Evolutionary conservation across 108 stramenopile genomes (phyloP), one percentile per base, ranked within the genome.

Genomic region (Skeletonema tropicum): DNA sequence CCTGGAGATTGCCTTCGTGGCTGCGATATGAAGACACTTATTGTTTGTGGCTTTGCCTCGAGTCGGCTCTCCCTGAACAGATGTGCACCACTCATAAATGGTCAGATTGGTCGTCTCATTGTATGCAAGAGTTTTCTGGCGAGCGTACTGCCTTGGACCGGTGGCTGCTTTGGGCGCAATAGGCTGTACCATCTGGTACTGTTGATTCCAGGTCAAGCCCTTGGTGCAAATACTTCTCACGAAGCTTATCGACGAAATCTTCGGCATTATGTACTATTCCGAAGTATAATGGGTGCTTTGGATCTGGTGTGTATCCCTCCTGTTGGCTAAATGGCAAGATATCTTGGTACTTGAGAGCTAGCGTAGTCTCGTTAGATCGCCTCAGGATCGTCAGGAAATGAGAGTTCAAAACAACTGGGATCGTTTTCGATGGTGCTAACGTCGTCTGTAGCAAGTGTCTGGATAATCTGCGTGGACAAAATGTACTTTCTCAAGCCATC

Each of bases 391-490:
- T 36, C 38, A 12, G 88, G 90, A 66, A 80, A 90, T 36, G 66
- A 48, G 7, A 92, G 69, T 48, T 83, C 75, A 10, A 88, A 80
- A 75, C 91, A 92, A 35, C 68, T 70, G 48, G 88, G 82, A 25
- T 76, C 63, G 4, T 67, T 57, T 71, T 74, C 46, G 61, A 91
- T 85, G 41, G 35, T 60, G 5, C 31, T 58, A 15, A 86, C 19
- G 66, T 93, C 91, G 73, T 91, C 86, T 26, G 89, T 90, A 78
- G n/a, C 94, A 96, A 17, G 69, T 69, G 41, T 80, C 68, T 14
- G 94, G 94, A 64, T 74, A 96, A 45, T 64, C 49, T 11, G 93
- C 74, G 60, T 90, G 85, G n/a, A 93, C 90, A 60, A 88, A 90
- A 29, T 64, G 35, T 2, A 57, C 87, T 60, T 91, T 93, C 59